Evolutionary conservation across 257 asterid species (phyloP), one percentile per base, ranked within the genome.

Genomic region (Schizonepeta tenuifolia): DNA sequence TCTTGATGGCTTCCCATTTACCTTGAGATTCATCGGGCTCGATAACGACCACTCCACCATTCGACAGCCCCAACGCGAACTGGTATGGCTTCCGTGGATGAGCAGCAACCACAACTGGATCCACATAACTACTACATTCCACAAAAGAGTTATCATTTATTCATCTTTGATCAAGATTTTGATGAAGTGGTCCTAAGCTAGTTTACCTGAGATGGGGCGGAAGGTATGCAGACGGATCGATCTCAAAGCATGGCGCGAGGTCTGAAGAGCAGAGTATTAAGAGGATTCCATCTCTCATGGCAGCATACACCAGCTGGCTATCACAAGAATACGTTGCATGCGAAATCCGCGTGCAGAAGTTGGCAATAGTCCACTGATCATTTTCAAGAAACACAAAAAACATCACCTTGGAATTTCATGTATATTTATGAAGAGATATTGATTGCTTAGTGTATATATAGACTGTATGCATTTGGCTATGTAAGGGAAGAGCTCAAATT

Each of bases 321-420:
- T 89, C 90, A 22, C 90, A 79, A 18, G 97, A 91, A 43, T 85
- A 81, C 1, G 91, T 74, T 12, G 96, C 97, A 61, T 85, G 82
- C 22, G 80, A 73, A 47, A 91, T 86, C 78, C 90, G 77, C 0
- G 91, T 84, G 50, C 91, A 86, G 36, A 85, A 87, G 71, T 86
- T 82, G 65, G 87, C 88, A 21, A 89, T 80, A 17, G 86, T 79
- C 96, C 97, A 89, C 96, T 89, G 76, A n/a, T 46, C n/a, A 36
- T 63, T 49, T 36, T 9, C 4, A 49, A 15, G 12, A 21, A 50
- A 17, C 41, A 36, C 9, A 36, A 36, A 40, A 6, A 17, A 2
- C 31, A 21, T 22, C 40, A 36, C 5, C 4, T 62, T 28, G 7
- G 17, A 28, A 33, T n/a, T 55, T 22, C 6, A 53, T 53, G 31